Base-by-base conservation (phyloP, 345 rosid genomes). In the Eucalyptus pauciflora region DNA sequence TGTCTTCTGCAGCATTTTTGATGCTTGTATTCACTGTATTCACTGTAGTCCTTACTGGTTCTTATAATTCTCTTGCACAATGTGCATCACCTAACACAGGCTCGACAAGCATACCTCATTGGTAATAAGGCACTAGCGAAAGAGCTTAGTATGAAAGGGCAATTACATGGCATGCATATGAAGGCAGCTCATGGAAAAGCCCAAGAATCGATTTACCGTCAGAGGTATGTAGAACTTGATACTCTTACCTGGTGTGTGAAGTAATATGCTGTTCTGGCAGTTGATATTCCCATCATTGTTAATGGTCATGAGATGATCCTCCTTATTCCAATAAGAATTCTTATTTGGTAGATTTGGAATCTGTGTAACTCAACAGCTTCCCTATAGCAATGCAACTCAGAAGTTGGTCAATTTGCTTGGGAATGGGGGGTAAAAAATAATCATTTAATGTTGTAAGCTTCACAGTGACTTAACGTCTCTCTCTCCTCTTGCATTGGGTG, bases 171-270 rank as follows among this genome's bases (percentile, higher is more conserved):
- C 91, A 91, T 95, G 94, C 97, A 96, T 88, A 98, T 98, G 99
- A 98, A 97, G 92, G 98, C 95, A 91, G 97, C 99, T 86, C 99
- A 97, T 93, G 99, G 96, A 60, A 98, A 96, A 93, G 99, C 99
- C 46, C 99, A 97, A 89, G 99, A 98, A 86, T 95, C 99, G 87
- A 97, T 97, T 89, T 98, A 94, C 91, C 99, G 96, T 88, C 96
- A 94, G 90, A 97, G 99, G 99, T 98, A 94, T 91, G 97, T 92
- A 76, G 79, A 88, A 58, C 90, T 50, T 90, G 89, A 16, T 86
- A 20, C 56, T 12, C 2, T 54, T 60, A 18, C 60, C 60, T 14
- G 87, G 48, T 13, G 31, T 33, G 87, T 17, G 25, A 54, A 51
- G 87, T 37, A 54, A 33, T 50, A 31, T 54, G 50, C 60, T 51